Evolutionary conservation across 352 stramenopile genomes (phyloP), one percentile per base, ranked within the genome.

Genomic region (Phytophthora hybrid): DNA sequence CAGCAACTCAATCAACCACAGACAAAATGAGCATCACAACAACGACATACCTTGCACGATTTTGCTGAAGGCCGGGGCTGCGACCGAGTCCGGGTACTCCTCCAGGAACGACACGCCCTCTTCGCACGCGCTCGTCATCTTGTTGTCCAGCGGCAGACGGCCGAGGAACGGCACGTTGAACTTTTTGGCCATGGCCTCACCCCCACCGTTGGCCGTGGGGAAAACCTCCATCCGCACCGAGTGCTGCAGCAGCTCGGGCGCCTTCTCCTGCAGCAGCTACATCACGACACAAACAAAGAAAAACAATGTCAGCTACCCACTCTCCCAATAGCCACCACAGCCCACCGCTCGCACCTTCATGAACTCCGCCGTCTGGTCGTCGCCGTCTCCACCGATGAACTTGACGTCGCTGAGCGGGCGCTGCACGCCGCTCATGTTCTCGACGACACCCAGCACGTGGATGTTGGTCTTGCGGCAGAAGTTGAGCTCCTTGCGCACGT

Each of bases 401-500:
- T 90, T 85, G 58, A 93, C 84, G 47, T 93, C 79, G 13, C 77
- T 76, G 1, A 99, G 76, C 31, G 71, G 76, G 10, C 97, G 92
- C 78, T 96, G 85, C 47, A 99, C 89, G 51, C 87, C 89, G 55
- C 94, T 97, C 98, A 99, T 99, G 80, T 99, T 99, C 84, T 99
- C 98, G 14, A 99, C 93, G 5, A 99, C 91, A 2, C 90, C 86
- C 0, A 94, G 74, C 37, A 94, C 85, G 51, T 92, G 80, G 69
- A 95, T 93, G 59, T 95, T 93, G 39, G 88, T 95, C 82, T 99
- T 99, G 75, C 92, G 93, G 80, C 98, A 99, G 82, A 99, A 99
- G 82, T 99, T 99, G n/a, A 99, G 84, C 79, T 99, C 98, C 79
- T 99, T 99, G 63, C 98, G 92, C 4, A 99, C 98, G 78, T 99